Conservation (phyloP, 306 rosid species). For the Purshia tridentata region DNA sequence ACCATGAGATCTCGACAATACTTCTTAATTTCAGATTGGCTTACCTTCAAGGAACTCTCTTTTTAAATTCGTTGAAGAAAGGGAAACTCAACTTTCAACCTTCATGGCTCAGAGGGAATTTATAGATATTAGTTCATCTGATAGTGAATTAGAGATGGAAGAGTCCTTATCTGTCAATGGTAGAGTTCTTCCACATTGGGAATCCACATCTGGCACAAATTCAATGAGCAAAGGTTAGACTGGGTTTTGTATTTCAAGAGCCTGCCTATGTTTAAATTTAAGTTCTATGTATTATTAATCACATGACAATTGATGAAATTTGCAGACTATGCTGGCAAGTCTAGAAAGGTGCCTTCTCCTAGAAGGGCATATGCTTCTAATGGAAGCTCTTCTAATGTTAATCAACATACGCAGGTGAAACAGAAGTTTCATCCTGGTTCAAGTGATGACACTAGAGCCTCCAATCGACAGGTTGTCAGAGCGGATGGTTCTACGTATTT, state of each 20-base stretch:
- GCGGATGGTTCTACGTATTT: conserved; percentile 31
- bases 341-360: conserved; percentile 38
- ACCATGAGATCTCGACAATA: conserved; percentile 18
- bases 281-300: conserved; percentile 11
- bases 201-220: conserved; percentile 31
- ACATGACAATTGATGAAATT: conserved; percentile 15
- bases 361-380: conserved; percentile 48
- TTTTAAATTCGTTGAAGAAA: conserved; percentile 33
- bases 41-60: conserved; percentile 36
- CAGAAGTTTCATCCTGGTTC: conserved; percentile 30
- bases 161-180: conserved; percentile 25
- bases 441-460: conserved; percentile 40
- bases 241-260: conserved; percentile 16
- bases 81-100: conserved; percentile 30
- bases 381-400: conserved; percentile 33
- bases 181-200: conserved; percentile 68
- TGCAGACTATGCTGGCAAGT: conserved; percentile 53
- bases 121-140: conserved; percentile 81
- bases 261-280: neutral
- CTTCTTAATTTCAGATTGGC: conserved; percentile 45
- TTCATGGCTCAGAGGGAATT: conserved; percentile 38
- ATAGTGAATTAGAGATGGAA: conserved; percentile 68
- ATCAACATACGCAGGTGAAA: conserved; percentile 37
- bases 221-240: conserved; percentile 49
- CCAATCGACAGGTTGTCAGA: conserved; percentile 31